Base-by-base conservation (phyloP, 805 yeast genomes). In the Metschnikowia colocasiae region DNA sequence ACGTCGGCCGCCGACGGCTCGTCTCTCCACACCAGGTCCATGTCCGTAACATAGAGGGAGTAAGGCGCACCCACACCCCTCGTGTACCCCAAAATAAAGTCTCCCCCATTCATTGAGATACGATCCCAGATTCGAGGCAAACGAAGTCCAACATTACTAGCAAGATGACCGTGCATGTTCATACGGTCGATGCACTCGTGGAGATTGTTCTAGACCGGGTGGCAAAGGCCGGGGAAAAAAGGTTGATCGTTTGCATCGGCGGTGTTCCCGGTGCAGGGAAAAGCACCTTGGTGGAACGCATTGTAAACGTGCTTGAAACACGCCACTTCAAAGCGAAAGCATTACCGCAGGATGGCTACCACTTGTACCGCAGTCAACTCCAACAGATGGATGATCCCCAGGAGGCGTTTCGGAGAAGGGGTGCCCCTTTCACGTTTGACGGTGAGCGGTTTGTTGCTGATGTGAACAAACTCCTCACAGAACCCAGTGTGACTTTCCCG, bases 181-280 rank as follows among this genome's bases (percentile, higher is more conserved):
- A 19, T 29, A 37, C 33, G 9, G 36, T 47, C 6, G 50, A 41
- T 13, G 50, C 46, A 16, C 47, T 54, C 13, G 53, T 48, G 8
- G 41, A 27, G 22, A 43, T 48, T 15, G 47, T 54, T 19, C 10
- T 19, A 30, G 20, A 34, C n/a, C 45, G 35, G 13, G 32, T 51
- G 39, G 33, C 29, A 30, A n/a, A 15, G 20, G 33, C 15, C 18
- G 42, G 37, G n/a, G 43, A 46, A 29, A n/a, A 43, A 15, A 46
- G 91, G 53, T 61, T 81, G 2, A 49, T 84, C 15, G 69, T 89
- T 8, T 67, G 85, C 0, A 58, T 89, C 10, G 81, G 83, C 2
- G 96, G 96, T 1, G 74, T 82, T 0, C 96, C 96, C 2, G 96
- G 96, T 5, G 80, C 91, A 0, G 96, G 96, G 0, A 88, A 88